Evolutionary conservation across 352 stramenopile species (phyloP).

Genomic region (Phytophthora litchii): DNA sequence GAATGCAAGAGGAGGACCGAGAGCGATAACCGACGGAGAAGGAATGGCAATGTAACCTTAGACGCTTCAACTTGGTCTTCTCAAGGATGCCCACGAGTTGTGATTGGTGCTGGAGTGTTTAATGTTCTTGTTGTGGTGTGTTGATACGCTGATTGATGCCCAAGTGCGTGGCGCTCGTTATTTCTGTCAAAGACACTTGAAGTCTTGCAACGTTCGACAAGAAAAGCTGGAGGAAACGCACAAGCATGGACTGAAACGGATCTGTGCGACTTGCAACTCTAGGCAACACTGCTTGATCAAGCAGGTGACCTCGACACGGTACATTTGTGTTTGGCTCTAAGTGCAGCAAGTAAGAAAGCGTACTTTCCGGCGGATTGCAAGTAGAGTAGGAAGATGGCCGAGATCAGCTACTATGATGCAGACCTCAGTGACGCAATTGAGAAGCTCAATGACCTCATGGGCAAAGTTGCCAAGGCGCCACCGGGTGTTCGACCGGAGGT

Average conservation of each 20-base stretch:
- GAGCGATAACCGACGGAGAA: slow-evolving; percentile 31
- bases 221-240: slow-evolving; percentile 37
- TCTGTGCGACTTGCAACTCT: slow-evolving; percentile 10
- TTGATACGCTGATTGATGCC: slow-evolving; percentile 1
- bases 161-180: slow-evolving; percentile 17
- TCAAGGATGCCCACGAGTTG: not conserved
- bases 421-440: slow-evolving; percentile 84
- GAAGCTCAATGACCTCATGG: slow-evolving; percentile 88
- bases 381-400: slow-evolving; percentile 53
- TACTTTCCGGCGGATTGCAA: slow-evolving; percentile 9
- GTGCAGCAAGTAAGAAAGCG: slow-evolving; percentile 3
- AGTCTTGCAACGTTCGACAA: slow-evolving; percentile 11
- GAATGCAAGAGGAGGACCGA: slow-evolving; percentile 13
- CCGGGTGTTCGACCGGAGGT: slow-evolving; percentile 74
- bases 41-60: slow-evolving; percentile 48
- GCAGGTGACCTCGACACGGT: slow-evolving; percentile 4
- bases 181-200: slow-evolving; percentile 19
- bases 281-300: slow-evolving; percentile 11
- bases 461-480: slow-evolving; percentile 80
- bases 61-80: slow-evolving; percentile 32
- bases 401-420: slow-evolving; percentile 90
- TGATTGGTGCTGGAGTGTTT: not conserved
- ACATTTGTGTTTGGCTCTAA: slow-evolving; percentile 3
- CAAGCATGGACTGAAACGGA: slow-evolving; percentile 29
- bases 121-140: not conserved